phyloP scores from a whole-genome alignment of 73 alveolate species.

The Symbiodinium natans region DNA sequence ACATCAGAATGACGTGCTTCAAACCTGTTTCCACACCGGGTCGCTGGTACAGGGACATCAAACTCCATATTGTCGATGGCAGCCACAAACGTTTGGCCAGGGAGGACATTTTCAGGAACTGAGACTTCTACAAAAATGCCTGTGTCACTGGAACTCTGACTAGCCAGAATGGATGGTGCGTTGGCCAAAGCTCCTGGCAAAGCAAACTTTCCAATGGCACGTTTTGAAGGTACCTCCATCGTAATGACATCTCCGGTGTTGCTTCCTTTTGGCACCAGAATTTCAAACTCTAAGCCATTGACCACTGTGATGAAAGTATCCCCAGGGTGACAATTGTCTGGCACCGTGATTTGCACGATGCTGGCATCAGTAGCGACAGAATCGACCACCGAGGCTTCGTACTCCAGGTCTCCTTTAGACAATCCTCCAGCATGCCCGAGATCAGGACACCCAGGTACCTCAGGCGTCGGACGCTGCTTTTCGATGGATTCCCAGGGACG shows the following conservation, averaged over 20 bases:
- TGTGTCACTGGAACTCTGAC: neutral
- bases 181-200: slow-evolving; percentile 15
- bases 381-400: slow-evolving; percentile 9
- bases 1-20: no score
- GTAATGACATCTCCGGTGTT: slow-evolving; percentile 49
- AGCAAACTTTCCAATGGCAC: slow-evolving; percentile 26
- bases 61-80: slow-evolving; percentile 46
- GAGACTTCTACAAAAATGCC: slow-evolving; percentile 30
- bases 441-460: neutral
- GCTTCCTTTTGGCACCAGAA: slow-evolving; percentile 62
- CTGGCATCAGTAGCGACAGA: slow-evolving; percentile 83
- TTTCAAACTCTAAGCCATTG: slow-evolving; percentile 69
- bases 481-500: neutral
- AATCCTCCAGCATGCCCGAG: neutral
- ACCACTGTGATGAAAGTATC: slow-evolving; percentile 58
- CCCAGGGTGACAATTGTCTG: slow-evolving; percentile 25
- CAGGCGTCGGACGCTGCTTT: neutral
- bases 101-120: slow-evolving; percentile 14
- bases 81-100: slow-evolving; percentile 82
- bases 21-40: no score
- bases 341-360: slow-evolving; percentile 31
- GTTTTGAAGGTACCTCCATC: slow-evolving; percentile 78
- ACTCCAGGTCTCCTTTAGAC: neutral
- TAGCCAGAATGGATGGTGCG: neutral
- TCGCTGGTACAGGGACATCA: slow-evolving; percentile 55